Conservation (phyloP, 2,329 filamentous ascomycete genomes). For the Aureobasidium sp. region DNA sequence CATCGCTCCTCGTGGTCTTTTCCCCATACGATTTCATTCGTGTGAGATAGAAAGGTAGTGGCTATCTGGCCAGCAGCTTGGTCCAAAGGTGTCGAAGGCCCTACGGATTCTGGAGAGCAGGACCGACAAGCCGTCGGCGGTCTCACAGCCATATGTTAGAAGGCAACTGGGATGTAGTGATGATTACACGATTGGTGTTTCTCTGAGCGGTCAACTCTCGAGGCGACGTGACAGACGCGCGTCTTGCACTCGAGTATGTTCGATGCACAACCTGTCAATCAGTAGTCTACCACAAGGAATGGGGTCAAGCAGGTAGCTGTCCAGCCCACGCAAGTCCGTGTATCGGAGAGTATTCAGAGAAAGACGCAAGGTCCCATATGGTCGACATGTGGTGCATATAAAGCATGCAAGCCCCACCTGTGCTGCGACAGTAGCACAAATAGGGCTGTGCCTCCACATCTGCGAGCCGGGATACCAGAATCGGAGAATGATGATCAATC, state of each 20-base stretch:
- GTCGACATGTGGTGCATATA: neutral
- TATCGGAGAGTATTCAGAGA: neutral
- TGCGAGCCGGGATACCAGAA: neutral
- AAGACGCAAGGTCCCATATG: neutral
- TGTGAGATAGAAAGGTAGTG: neutral
- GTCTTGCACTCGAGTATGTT: neutral
- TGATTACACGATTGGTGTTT: neutral
- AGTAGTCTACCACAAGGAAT: neutral
- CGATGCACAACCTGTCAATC: neutral
- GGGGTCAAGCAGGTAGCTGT: neutral
- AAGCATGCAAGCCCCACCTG: neutral
- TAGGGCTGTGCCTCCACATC: neutral
- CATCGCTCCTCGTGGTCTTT: neutral
- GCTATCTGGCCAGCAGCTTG: neutral
- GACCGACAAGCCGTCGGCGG: neutral
- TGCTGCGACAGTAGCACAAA: neutral
- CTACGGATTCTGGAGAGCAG: neutral
- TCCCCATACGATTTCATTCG: neutral
- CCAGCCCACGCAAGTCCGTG: neutral
- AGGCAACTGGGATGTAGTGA: neutral
- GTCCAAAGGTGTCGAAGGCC: no score
- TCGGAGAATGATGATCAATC: neutral
- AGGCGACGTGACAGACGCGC: neutral
- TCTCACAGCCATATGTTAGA: neutral
- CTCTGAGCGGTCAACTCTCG: neutral